A percentile compares a stretch with the other conserved stretches of the same genome.
These are phyloP conservation scores for Fusarium secorum DNA, from an alignment of 2,329 filamentous ascomycete species.

Conservation along the genomic window DNA sequence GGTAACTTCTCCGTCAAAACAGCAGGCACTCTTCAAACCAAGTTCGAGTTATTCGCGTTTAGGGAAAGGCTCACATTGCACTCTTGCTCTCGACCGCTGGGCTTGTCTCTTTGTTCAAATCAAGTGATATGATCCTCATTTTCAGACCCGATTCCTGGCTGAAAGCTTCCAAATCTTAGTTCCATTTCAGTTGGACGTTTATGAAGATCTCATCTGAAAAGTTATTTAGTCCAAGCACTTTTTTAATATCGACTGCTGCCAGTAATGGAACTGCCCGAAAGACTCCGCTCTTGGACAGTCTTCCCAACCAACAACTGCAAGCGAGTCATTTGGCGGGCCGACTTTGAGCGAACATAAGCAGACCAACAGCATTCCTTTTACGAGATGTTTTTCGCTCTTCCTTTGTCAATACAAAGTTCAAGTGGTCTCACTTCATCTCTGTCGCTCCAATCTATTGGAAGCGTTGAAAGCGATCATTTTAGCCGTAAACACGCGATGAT, in stretches of 20 bases:
- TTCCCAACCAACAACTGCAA: not conserved
- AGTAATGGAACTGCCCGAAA: not conserved
- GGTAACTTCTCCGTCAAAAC: not conserved
- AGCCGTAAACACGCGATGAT: rapidly evolving
- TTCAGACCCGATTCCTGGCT: too few species aligned
- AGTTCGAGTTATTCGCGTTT: not conserved
- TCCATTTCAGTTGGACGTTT: not conserved
- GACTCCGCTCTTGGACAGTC: not conserved
- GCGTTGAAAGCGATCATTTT: not conserved
- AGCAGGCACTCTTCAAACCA: too few species aligned
- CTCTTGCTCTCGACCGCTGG: not conserved
- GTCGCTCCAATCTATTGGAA: too few species aligned
- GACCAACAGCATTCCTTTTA: not conserved
- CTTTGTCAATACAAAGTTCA: rapidly evolving
- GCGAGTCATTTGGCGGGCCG: not conserved
- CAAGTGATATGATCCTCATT: too few species aligned
- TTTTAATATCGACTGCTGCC: not conserved
- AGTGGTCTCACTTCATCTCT: rapidly evolving
- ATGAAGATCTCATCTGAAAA: too few species aligned
- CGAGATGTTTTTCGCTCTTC: rapidly evolving
- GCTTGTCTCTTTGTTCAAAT: not conserved
- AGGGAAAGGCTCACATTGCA: not conserved
- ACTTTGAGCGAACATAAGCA: not conserved
- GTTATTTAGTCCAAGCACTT: too few species aligned
- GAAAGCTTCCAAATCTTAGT: not conserved